These are phyloP conservation scores for Lachancea cidri DNA, from an alignment of 805 yeast genomes.

Conservation along the genomic window DNA sequence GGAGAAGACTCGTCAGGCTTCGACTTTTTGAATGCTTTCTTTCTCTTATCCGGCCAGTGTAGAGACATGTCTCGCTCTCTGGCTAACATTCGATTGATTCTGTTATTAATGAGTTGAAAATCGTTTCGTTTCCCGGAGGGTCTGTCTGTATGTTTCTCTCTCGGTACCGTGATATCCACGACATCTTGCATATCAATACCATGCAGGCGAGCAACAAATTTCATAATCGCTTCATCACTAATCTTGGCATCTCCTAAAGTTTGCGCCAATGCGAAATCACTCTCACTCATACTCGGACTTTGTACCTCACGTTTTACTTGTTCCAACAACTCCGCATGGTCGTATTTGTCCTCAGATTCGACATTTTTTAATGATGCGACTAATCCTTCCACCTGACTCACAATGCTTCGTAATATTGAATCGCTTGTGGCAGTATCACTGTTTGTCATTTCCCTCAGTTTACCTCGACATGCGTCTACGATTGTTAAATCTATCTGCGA, in stretches of 20 bases:
- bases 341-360: neutral
- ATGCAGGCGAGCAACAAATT: slow-evolving; percentile 17
- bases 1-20: neutral
- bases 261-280: slow-evolving; percentile 4
- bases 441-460: neutral
- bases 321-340: slow-evolving; percentile 1
- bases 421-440: neutral
- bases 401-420: neutral
- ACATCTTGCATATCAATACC: slow-evolving; percentile 21
- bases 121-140: slow-evolving; percentile 15
- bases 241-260: slow-evolving; percentile 1
- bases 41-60: slow-evolving; percentile 22
- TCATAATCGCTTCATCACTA: slow-evolving; percentile 2
- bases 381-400: slow-evolving; percentile 3
- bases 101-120: slow-evolving; percentile 20
- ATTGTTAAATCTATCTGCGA: neutral
- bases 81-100: slow-evolving; percentile 19
- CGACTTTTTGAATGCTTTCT: neutral
- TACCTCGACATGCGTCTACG: slow-evolving; percentile 2
- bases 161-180: slow-evolving; percentile 12
- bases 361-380: slow-evolving; percentile 1
- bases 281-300: neutral
- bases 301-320: slow-evolving; percentile 3
- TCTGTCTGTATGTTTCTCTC: slow-evolving; percentile 4
- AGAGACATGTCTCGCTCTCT: slow-evolving; percentile 18